Conservation (phyloP, 805 yeast genomes). For the Saccharomycodes ludwigii region DNA sequence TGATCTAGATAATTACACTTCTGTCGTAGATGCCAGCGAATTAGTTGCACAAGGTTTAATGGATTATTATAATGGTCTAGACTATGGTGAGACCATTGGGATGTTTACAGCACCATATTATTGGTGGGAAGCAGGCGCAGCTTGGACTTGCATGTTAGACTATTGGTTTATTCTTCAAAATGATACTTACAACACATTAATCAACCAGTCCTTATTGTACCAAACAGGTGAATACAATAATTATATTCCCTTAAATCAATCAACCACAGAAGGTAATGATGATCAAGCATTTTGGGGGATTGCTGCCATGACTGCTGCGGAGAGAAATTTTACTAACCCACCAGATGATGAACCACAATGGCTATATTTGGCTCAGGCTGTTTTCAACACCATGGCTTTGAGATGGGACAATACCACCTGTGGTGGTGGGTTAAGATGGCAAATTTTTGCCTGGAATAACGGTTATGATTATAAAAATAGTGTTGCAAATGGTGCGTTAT, state of each 20-base stretch:
- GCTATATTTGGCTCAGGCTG: conserved; percentile 45
- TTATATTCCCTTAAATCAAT: conserved; percentile 50
- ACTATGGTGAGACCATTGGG: conserved; percentile 70
- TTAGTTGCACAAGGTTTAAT: conserved; percentile 58
- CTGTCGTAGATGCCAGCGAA: conserved; percentile 38
- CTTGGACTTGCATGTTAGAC: conserved; percentile 80
- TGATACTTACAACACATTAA: conserved; percentile 45
- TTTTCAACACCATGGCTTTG: conserved; percentile 40
- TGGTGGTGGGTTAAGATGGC: conserved; percentile 63
- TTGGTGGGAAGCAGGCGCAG: conserved; percentile 99
- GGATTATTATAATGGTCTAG: conserved; percentile 66
- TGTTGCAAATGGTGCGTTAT: conserved; percentile 52
- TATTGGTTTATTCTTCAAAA: conserved; percentile 62
- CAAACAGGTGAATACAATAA: conserved; percentile 35
- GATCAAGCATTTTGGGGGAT: conserved; percentile 65
- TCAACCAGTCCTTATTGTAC: conserved; percentile 43
- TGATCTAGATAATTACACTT: conserved; percentile 19
- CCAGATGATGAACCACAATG: conserved; percentile 33
- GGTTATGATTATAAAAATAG: conserved; percentile 56
- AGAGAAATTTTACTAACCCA: conserved; percentile 41
- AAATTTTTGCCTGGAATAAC: conserved; percentile 44
- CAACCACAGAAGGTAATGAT: conserved; percentile 61
- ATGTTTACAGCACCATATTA: conserved; percentile 84
- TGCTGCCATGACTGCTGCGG: conserved; percentile 51
- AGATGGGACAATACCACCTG: conserved; percentile 48